Evolutionary conservation across 1,139 yeast genomes (phyloP), one percentile per base, ranked within the genome.

Genomic region (Yamadazyma atmosphaerica): DNA sequence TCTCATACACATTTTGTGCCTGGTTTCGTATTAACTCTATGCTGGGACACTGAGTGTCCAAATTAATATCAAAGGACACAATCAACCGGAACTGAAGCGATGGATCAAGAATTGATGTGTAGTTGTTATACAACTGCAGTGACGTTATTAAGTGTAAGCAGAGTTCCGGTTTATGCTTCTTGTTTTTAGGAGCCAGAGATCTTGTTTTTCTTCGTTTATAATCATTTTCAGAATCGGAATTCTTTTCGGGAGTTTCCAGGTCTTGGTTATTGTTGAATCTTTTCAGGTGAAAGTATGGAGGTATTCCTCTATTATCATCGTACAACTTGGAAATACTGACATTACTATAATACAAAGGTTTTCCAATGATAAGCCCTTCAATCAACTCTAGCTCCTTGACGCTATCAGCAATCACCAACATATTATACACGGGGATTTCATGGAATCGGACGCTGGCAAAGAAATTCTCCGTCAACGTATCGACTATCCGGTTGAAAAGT

Each of bases 351-450:
- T 69, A 67, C 21, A 81, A 56, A 28, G 66, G 58, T 50, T 83
- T 79, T 0, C 92, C 92, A 21, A 83, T 65, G 14, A 83, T 56
- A 17, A 81, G 61, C 0, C 87, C 83, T 54, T 85, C 94, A 3
- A 85, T 68, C 32, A 83, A 60, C 51, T 85, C 94, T 50, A 85
- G 59, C 52, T 84, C 92, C 50, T 83, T 81, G 25, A 82, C 72
- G 47, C 72, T 76, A 30, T 74, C 74, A 0, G 87, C 82, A 4
- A 81, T 74, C n/a, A 84, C 68, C 31, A 80, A 60, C 16, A 82
- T 52, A 28, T 72, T 58, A 30, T 48, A 45, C 4, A 41, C 41
- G 4, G 41, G 40, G 11, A 27, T 12, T 10, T 48, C 43, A 6
- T 42, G 33, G 35, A 45, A 46, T 7, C 50, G 51, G 3, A 46